Base-by-base conservation (phyloP, 2,329 filamentous ascomycete species). In the Pseudogymnoascus sp. region DNA sequence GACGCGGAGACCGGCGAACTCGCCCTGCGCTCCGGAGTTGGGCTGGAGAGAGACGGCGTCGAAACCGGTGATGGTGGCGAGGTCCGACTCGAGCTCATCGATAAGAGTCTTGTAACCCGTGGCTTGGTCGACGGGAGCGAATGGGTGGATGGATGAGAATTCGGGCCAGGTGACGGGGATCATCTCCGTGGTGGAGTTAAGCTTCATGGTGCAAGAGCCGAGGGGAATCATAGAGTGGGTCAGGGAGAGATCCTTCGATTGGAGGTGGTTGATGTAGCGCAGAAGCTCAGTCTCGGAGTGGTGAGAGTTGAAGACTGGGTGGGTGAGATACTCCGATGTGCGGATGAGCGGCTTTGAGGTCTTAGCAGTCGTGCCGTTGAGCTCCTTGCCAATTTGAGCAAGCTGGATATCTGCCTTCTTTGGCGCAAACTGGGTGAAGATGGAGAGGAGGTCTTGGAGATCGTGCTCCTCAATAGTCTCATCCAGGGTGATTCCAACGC, bases 211-310 rank as follows among this genome's bases (percentile, higher is more conserved):
- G 80, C 93, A 97, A 1, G 93, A 97, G 18, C 93, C 93, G 1
- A 97, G 84, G 2, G 93, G 92, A 65, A 97, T 97, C 93, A 97
- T 97, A 14, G 93, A 97, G 78, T 97, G 93, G 1, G 93, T 90
- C 4, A 97, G 82, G 1, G 93, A 97, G 12, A 97, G 79, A 73
- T 97, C 93, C 79, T 96, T 97, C 60, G 92, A 96, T 74, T 96
- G 89, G 4, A 97, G 82, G 73, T 96, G 91, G 73, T 93, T 83
- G 70, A 97, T 96, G 77, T 97, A 97, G 46, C 93, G 88, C 60
- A 97, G 81, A 70, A 97, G 84, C 76, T 97, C 91, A 0, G 93
- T 97, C 78, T 97, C 93, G 2, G 92, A 96, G 77, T 96, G 93
- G 75, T 97, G 87, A 1, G 87, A 88, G 80, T 97, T 97, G 84